A percentile compares a stretch with the other conserved stretches of the same genome.
Conservation (phyloP, 148 eudicot species). For the Diospyros lotus region DNA sequence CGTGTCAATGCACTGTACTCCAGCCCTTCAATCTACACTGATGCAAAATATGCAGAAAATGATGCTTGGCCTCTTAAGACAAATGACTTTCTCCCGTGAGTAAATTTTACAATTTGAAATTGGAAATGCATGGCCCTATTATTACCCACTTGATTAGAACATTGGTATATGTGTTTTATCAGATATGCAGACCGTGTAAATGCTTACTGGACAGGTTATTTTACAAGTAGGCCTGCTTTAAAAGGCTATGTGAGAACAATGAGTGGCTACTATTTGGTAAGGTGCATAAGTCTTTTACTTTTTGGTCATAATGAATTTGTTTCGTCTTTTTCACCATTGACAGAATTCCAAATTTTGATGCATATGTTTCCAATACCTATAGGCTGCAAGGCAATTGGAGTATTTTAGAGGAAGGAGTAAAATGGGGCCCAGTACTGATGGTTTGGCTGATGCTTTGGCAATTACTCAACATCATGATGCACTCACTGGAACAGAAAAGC, state of each 20-base stretch:
- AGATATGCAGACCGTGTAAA: constrained; percentile 85
- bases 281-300: constrained; percentile 10
- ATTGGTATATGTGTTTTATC: constrained; percentile 17
- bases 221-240: constrained; percentile 83
- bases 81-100: constrained; percentile 96
- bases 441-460: constrained; percentile 83
- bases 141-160: not conserved
- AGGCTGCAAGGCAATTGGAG: constrained; percentile 97
- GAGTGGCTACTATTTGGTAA: constrained; percentile 95
- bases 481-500: constrained; percentile 82
- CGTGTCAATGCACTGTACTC: constrained; percentile 98
- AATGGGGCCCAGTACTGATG: constrained; percentile 62
- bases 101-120: constrained; percentile 6
- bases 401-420: constrained; percentile 66
- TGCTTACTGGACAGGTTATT: constrained; percentile 97
- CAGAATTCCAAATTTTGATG: constrained; percentile 7
- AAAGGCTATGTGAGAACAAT: constrained; percentile 83
- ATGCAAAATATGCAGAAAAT: constrained; percentile 71
- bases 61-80: constrained; percentile 86
- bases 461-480: constrained; percentile 97
- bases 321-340: not conserved
- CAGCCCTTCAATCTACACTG: constrained; percentile 85
- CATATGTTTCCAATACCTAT: constrained; percentile 9
- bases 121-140: not conserved
- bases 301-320: constrained; percentile 1